Evolutionary conservation across 2,329 filamentous ascomycete genomes (phyloP).

Genomic region (Fusarium nodosum): DNA sequence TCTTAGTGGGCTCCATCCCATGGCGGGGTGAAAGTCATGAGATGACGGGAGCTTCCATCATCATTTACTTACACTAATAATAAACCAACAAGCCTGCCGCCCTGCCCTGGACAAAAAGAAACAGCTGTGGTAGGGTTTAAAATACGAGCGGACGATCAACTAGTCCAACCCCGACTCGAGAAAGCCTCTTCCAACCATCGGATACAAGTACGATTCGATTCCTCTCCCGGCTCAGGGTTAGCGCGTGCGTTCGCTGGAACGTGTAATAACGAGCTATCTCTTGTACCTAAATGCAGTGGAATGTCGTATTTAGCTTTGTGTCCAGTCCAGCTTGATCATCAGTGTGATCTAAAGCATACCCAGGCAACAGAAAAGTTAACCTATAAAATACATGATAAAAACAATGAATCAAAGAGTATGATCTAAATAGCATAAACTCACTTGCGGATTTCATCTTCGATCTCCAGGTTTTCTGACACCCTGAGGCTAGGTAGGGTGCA

Average conservation of each 20-base stretch:
- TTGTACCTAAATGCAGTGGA: constrained; percentile 21
- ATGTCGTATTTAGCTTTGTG: constrained; percentile 13
- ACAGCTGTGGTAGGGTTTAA: constrained; percentile 5
- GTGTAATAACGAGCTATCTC: constrained; percentile 10
- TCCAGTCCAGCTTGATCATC: constrained; percentile 6
- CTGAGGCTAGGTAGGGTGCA: not conserved
- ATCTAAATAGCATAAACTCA: not conserved
- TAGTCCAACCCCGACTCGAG: constrained; percentile 19
- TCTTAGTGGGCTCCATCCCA: constrained; percentile 11
- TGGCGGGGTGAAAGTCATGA: constrained; percentile 19
- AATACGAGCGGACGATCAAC: constrained; percentile 24
- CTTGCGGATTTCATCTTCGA: not conserved
- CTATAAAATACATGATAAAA: not conserved
- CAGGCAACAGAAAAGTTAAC: not conserved
- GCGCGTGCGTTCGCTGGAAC: constrained; percentile 28
- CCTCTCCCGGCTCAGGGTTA: constrained; percentile 26
- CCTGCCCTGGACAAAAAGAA: not conserved
- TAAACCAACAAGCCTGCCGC: too few relatives aligned
- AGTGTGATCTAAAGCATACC: not conserved
- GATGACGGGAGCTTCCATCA: constrained; percentile 13
- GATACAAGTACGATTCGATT: constrained; percentile 3
- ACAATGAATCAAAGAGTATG: not conserved
- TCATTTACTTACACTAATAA: not conserved
- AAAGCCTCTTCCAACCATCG: constrained; percentile 1
- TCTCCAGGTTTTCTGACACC: not conserved